These are phyloP conservation scores for Aspergillus sojae DNA, from an alignment of 2,329 filamentous ascomycete genomes.

Conservation along the genomic window DNA sequence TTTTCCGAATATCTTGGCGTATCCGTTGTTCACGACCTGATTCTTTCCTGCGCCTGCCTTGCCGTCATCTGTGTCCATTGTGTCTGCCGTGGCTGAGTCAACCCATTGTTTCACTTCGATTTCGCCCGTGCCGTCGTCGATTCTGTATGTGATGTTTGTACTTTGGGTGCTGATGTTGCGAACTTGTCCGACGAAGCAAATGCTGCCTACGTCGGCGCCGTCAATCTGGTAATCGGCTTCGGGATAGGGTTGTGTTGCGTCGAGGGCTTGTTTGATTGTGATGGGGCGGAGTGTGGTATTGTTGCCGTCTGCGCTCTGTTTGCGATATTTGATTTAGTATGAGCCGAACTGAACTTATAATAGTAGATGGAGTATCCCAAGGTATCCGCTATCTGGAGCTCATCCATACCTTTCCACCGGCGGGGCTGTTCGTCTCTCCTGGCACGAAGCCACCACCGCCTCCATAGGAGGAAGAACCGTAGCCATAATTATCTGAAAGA, in stretches of 20 bases:
- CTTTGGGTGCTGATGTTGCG: slow-evolving; percentile 82
- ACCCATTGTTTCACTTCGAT: slow-evolving; percentile 69
- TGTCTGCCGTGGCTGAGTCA: slow-evolving; percentile 48
- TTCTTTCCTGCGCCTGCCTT: slow-evolving; percentile 51
- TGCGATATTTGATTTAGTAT: neutral
- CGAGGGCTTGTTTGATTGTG: slow-evolving; percentile 91
- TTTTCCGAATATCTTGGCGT: slow-evolving; percentile 83
- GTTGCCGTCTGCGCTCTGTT: slow-evolving; percentile 61
- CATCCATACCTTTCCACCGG: slow-evolving; percentile 42
- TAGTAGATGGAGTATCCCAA: neutral
- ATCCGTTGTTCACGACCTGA: slow-evolving; percentile 70
- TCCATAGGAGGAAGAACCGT: slow-evolving; percentile 57
- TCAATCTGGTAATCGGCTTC: slow-evolving; percentile 83
- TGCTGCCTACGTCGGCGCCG: slow-evolving; percentile 69
- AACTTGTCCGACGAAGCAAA: slow-evolving; percentile 89
- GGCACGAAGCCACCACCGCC: slow-evolving; percentile 65
- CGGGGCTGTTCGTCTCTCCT: slow-evolving; percentile 53
- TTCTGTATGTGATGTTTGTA: slow-evolving; percentile 87
- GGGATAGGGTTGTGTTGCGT: slow-evolving; percentile 74
- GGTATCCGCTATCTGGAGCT: too few relatives aligned
- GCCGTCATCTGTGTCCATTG: slow-evolving; percentile 48
- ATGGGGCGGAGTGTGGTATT: slow-evolving; percentile 83
- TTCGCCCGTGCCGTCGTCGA: slow-evolving; percentile 92
- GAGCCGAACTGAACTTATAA: neutral
- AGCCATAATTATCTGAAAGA: slow-evolving; percentile 42